Conservation (phyloP, 495 filamentous ascomycete genomes). For the Neurospora sp. region DNA sequence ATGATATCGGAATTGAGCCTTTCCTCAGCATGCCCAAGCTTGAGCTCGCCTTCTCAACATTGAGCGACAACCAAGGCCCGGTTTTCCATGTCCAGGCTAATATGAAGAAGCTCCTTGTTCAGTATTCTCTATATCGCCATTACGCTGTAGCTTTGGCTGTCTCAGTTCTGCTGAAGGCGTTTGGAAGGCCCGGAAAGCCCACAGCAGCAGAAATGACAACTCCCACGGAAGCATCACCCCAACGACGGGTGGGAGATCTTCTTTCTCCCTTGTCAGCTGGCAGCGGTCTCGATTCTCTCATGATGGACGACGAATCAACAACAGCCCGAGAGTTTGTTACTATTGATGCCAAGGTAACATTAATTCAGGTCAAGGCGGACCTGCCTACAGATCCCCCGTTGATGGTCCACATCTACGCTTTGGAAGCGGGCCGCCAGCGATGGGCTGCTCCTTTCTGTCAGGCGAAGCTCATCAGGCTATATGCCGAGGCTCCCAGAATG, state of each 20-base stretch:
- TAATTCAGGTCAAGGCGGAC: conserved; percentile 79
- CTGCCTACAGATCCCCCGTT: conserved; percentile 80
- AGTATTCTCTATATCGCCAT: conserved; percentile 91
- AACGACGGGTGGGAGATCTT: conserved; percentile 24
- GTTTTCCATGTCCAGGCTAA: conserved; percentile 79
- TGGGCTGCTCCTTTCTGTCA: conserved; percentile 72
- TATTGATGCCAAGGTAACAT: conserved; percentile 64
- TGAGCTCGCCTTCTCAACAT: conserved; percentile 75
- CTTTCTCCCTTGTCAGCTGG: conserved; percentile 19
- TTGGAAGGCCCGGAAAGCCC: conserved; percentile 41
- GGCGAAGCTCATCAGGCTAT: conserved; percentile 67
- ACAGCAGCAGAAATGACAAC: conserved; percentile 8
- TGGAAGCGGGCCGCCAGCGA: conserved; percentile 74
- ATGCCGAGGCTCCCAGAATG: conserved; percentile 76
- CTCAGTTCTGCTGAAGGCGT: conserved; percentile 64
- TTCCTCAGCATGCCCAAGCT: conserved; percentile 81
- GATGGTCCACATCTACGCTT: conserved; percentile 76
- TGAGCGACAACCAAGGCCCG: conserved; percentile 74
- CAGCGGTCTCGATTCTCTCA: conserved; percentile 17
- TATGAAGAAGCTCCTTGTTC: conserved; percentile 63
- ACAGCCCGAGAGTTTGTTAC: conserved; percentile 55
- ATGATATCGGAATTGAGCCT: conserved; percentile 73
- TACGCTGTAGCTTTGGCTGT: conserved; percentile 80
- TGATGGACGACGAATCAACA: conserved; percentile 23
- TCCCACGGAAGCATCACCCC: conserved; percentile 14